Evolutionary conservation across 805 yeast genomes (phyloP).

Genomic region (Monosporozyma aerobia): DNA sequence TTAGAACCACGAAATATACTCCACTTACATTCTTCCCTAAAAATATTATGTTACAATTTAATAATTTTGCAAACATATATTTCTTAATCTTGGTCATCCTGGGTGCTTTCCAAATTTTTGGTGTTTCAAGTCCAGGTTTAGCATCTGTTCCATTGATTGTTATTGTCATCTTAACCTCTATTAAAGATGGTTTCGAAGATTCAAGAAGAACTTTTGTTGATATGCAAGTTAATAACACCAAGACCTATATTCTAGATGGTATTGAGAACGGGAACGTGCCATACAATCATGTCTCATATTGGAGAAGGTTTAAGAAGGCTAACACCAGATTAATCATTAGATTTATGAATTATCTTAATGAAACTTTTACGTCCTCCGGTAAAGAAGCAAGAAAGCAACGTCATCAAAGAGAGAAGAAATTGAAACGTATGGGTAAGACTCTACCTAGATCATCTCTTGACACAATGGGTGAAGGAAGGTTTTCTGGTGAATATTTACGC

Average conservation of each 20-base stretch:
- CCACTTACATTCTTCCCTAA: constrained; percentile 85
- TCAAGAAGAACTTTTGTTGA: constrained; percentile 66
- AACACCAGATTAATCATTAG: constrained; percentile 29
- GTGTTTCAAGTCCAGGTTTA: constrained; percentile 70
- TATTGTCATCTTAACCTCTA: constrained; percentile 63
- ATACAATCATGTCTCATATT: constrained; percentile 52
- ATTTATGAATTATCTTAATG: constrained; percentile 20
- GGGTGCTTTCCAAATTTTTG: constrained; percentile 70
- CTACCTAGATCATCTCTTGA: constrained; percentile 35
- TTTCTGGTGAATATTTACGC: constrained; percentile 22
- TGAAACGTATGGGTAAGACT: constrained; percentile 8
- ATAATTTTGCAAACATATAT: constrained; percentile 83
- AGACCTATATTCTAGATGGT: constrained; percentile 54
- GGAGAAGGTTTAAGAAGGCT: constrained; percentile 64
- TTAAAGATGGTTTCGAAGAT: constrained; percentile 77
- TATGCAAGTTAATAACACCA: constrained; percentile 66
- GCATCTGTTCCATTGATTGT: constrained; percentile 74
- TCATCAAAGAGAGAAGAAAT: constrained; percentile 4
- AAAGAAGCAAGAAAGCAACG: constrained; percentile 21
- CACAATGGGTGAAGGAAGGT: constrained; percentile 23
- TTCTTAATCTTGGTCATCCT: constrained; percentile 70
- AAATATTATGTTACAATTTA: constrained; percentile 69
- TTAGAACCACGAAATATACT: constrained; percentile 92
- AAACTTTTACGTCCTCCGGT: constrained; percentile 30
- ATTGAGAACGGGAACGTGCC: constrained; percentile 50